A percentile compares a stretch with the other conserved stretches of the same genome.
These are phyloP conservation scores for Ceratobasidium sp. DNA, from an alignment of 1,284 basidiomycete species.

Conservation along the genomic window DNA sequence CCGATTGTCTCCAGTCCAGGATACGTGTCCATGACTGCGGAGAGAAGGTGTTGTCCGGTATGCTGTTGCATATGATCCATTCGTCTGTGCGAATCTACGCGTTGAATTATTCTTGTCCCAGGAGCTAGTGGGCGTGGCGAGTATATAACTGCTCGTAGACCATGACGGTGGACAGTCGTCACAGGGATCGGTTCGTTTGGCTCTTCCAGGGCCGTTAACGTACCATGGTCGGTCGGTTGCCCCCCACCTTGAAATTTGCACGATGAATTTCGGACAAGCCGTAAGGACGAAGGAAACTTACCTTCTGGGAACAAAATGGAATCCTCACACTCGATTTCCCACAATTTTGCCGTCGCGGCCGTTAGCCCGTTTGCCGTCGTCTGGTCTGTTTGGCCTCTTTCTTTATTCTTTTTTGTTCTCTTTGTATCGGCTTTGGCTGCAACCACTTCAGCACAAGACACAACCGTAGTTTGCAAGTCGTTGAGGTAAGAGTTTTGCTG, in stretches of 20 bases:
- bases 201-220: neutral
- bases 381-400: conserved; percentile 1
- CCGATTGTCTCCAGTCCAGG: conserved; percentile 41
- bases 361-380: no score
- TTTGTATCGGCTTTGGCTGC: conserved; percentile 31
- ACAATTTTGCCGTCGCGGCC: neutral
- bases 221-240: conserved; percentile 43
- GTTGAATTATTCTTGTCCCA: conserved; percentile 27
- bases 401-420: conserved; percentile 42
- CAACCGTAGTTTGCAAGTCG: conserved; percentile 36
- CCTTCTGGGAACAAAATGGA: conserved; percentile 43
- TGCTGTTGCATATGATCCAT: conserved; percentile 47
- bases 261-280: neutral
- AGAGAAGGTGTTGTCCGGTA: conserved; percentile 44
- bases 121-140: conserved; percentile 33
- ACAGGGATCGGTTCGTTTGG: conserved; percentile 28
- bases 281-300: neutral
- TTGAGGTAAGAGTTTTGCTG: conserved; percentile 43
- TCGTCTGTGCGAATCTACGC: conserved; percentile 24
- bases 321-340: conserved; percentile 46
- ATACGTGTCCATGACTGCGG: conserved; percentile 44
- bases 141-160: conserved; percentile 42
- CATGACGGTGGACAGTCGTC: conserved; percentile 31
- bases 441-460: conserved; percentile 37
- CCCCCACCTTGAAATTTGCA: conserved; percentile 30